phyloP scores from a whole-genome alignment of 345 rosid genomes.

The Pistacia integerrima region DNA sequence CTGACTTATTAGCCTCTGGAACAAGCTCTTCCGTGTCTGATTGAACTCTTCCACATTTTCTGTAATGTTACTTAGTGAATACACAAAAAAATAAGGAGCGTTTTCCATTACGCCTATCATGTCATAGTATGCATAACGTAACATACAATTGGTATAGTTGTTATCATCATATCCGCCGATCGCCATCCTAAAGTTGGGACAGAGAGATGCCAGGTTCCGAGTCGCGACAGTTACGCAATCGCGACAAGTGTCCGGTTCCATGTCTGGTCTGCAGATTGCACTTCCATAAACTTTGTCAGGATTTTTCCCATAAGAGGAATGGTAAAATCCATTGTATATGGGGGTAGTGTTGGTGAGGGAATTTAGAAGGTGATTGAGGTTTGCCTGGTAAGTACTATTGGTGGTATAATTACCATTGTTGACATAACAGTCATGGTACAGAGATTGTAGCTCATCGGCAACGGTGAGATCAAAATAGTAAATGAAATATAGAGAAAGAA shows the following conservation, averaged over 20 bases:
- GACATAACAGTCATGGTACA: not conserved
- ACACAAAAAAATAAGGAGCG: not conserved
- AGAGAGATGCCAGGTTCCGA: not conserved
- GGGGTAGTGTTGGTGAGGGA: not conserved
- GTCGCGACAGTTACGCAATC: not conserved
- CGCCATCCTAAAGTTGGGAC: not conserved
- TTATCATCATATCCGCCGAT: constrained; percentile 10
- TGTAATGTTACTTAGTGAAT: not conserved
- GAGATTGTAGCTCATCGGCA: not conserved
- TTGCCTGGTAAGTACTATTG: constrained; percentile 12
- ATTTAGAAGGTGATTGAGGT: constrained; percentile 9
- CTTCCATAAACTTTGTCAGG: not conserved
- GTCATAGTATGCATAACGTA: not conserved
- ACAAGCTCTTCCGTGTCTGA: constrained; percentile 11
- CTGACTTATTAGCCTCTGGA: constrained; percentile 21
- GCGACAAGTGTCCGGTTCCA: constrained; percentile 11
- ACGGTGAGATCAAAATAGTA: not conserved
- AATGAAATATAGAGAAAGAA: not conserved
- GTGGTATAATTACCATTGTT: not conserved
- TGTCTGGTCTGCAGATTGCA: constrained; percentile 18
- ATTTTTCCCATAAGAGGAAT: constrained; percentile 7
- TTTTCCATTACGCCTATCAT: constrained; percentile 10
- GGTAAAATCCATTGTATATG: constrained; percentile 5
- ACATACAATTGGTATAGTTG: not conserved
- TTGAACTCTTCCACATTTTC: constrained; percentile 24